Percentiles rank a stretch among this genome's conserved stretches.
phyloP scores from a whole-genome alignment of 2,329 filamentous ascomycete genomes.

The Teratosphaeria zuluensis region DNA sequence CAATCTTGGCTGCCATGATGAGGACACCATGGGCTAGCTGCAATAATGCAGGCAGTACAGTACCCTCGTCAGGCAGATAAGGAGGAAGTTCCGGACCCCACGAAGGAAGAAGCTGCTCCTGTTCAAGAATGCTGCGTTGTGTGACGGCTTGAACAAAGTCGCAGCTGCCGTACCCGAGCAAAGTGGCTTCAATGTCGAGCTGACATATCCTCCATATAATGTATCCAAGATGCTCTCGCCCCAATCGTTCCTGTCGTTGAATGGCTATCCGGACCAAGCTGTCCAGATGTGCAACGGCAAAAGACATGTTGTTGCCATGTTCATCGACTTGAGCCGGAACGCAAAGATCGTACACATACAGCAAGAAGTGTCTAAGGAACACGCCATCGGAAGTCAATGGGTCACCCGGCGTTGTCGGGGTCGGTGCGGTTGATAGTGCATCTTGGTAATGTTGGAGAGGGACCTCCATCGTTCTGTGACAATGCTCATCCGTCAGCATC shows the following conservation, averaged over 20 bases:
- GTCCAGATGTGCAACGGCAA: slow-evolving; percentile 39
- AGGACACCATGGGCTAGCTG: slow-evolving; percentile 38
- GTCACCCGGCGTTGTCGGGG: slow-evolving; percentile 40
- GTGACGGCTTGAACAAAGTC: slow-evolving; percentile 41
- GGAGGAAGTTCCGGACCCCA: slow-evolving; percentile 8
- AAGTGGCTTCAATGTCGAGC: slow-evolving; percentile 46
- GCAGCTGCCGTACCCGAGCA: slow-evolving; percentile 43
- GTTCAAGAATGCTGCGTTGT: slow-evolving; percentile 36
- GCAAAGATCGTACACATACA: slow-evolving; percentile 47
- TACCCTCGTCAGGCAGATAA: slow-evolving; percentile 11
- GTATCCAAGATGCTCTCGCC: slow-evolving; percentile 37
- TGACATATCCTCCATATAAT: slow-evolving; percentile 46
- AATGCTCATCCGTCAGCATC: background rate
- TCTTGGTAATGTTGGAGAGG: slow-evolving; percentile 47
- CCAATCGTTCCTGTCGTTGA: slow-evolving; percentile 35
- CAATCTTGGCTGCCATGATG: slow-evolving; percentile 36
- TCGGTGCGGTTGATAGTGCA: slow-evolving; percentile 34
- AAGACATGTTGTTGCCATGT: slow-evolving; percentile 38
- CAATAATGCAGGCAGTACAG: slow-evolving; percentile 29
- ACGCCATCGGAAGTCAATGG: slow-evolving; percentile 45
- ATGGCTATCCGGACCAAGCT: slow-evolving; percentile 42
- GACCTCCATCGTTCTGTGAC: slow-evolving; percentile 34
- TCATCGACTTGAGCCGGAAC: slow-evolving; percentile 15
- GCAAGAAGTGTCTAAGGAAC: slow-evolving; percentile 47
- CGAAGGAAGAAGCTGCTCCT: slow-evolving; percentile 18